Base-by-base conservation (phyloP, 805 yeast genomes). In the Ogataea nonfermentans region DNA sequence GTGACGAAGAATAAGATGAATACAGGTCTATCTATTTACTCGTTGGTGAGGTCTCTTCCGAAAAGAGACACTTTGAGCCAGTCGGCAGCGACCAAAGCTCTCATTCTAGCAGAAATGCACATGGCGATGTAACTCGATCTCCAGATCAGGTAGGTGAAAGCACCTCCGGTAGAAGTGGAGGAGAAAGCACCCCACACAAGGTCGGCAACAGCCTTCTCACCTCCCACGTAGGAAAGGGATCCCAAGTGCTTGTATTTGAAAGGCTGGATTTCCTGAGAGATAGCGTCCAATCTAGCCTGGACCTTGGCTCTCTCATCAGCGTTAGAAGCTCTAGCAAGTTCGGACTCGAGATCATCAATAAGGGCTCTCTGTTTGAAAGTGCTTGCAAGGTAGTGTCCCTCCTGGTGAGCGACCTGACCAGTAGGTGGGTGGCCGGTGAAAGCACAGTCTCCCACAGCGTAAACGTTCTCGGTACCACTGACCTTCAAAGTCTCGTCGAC, bases 351-450 rank as follows among this genome's bases (percentile, higher is more conserved):
- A 20, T 66, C 53, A 35, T 71, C 77, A 35, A 71, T 58, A 37
- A 63, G 68, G 52, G 72, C 69, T 51, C 68, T 62, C 48, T 60
- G 64, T 53, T 60, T 60, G 57, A 74, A 72, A 47, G 65, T 67
- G 16, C 49, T 47, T 32, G 74, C 74, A 55, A 74, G 66, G 60
- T 59, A 74, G 46, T 60, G 62, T 53, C 78, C 78, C 55, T 72
- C 73, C 59, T 74, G 78, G 68, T 72, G 74, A 29, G 79, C 79
- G 40, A 73, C 79, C 61, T 74, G 79, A 26, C 76, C 79, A 44
- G 79, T 74, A 41, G 79, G 79, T 30, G 78, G 76, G 51, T 58
- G 70, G 55, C 73, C 73, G 44, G 78, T 71, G 61, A 73, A 73
- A 24, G 78, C 74, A 63, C 79, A 74, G 56, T 74, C 79, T 52